Percentiles rank a stretch among this genome's conserved stretches.
phyloP scores from a whole-genome alignment of 257 asterid species.

The Plectranthus barbatus region DNA sequence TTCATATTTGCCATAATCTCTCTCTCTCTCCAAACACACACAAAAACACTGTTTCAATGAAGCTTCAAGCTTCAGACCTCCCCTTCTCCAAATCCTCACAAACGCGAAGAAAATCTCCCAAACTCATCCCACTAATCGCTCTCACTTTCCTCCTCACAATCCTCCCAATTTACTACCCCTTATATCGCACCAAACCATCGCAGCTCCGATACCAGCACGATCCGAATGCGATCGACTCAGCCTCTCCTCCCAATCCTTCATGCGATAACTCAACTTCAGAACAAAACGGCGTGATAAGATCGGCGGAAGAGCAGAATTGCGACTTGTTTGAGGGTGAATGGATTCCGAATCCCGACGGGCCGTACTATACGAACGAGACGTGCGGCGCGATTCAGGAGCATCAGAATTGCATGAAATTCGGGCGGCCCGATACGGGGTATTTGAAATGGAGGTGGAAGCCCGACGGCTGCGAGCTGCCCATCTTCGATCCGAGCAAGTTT shows the following conservation, averaged over 20 bases:
- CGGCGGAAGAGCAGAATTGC: no score
- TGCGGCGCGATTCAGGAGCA: slow-evolving; percentile 69
- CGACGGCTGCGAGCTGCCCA: slow-evolving; percentile 59
- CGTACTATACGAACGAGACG: slow-evolving; percentile 57
- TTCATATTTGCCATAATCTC: neutral
- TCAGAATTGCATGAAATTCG: slow-evolving; percentile 75
- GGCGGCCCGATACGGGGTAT: slow-evolving; percentile 58
- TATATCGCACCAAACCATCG: slow-evolving; percentile 13
- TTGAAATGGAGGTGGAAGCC: slow-evolving; percentile 88
- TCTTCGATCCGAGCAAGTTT: slow-evolving; percentile 48
- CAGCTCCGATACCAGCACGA: slow-evolving; percentile 9
- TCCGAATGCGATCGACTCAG: neutral
- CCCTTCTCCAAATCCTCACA: slow-evolving; percentile 36
- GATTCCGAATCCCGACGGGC: slow-evolving; percentile 56
- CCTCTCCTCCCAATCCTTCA: slow-evolving; percentile 6
- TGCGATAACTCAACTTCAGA: no score
- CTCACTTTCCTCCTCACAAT: slow-evolving; percentile 27
- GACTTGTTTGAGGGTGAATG: slow-evolving; percentile 54
- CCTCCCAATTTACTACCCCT: slow-evolving; percentile 35
- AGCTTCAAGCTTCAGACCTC: slow-evolving; percentile 36
- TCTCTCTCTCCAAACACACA: neutral
- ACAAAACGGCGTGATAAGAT: no score
- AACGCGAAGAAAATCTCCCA: slow-evolving; percentile 30
- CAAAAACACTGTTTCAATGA: slow-evolving; percentile 26
- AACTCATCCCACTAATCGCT: slow-evolving; percentile 18